Conservation (phyloP, 768 basidiomycete species). For the Phylloporus arenicola region DNA sequence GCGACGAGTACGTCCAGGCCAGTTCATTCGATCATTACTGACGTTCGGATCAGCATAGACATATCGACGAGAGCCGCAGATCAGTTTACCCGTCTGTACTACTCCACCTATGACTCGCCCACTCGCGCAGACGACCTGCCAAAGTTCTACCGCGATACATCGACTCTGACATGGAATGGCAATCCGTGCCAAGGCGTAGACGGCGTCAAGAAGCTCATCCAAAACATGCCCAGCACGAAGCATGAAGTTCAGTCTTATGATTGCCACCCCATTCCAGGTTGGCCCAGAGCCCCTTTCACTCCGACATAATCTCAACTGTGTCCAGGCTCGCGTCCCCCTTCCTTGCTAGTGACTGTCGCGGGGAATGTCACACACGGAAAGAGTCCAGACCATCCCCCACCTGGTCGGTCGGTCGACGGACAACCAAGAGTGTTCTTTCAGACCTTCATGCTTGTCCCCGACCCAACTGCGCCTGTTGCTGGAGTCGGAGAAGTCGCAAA, state of each 20-base stretch:
- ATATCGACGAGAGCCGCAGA: slow-evolving; percentile 82
- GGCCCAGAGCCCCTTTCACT: slow-evolving; percentile 10
- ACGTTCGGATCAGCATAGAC: slow-evolving; percentile 56
- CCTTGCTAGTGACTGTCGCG: slow-evolving; percentile 72
- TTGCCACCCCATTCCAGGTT: slow-evolving; percentile 86
- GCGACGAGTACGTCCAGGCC: slow-evolving; percentile 48
- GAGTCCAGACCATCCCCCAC: slow-evolving; percentile 53
- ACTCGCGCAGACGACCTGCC: slow-evolving; percentile 73
- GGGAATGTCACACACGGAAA: slow-evolving; percentile 72
- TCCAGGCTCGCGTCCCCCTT: slow-evolving; percentile 71
- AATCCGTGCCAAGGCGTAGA: slow-evolving; percentile 70
- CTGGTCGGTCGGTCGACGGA: slow-evolving; percentile 55
- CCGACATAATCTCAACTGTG: slow-evolving; percentile 9
- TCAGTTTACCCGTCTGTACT: slow-evolving; percentile 77
- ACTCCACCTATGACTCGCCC: slow-evolving; percentile 74
- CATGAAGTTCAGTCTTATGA: slow-evolving; percentile 87
- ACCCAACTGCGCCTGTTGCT: slow-evolving; percentile 56
- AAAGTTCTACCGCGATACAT: slow-evolving; percentile 73
- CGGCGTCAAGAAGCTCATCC: slow-evolving; percentile 59
- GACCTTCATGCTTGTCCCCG: slow-evolving; percentile 80
- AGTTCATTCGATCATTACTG: slow-evolving; percentile 5
- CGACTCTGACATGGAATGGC: slow-evolving; percentile 83
- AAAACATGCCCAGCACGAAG: slow-evolving; percentile 71
- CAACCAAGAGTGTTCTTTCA: slow-evolving; percentile 85
- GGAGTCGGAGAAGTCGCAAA: slow-evolving; percentile 72